A percentile compares a stretch with the other conserved stretches of the same genome.
Evolutionary conservation across 305 asterid species (phyloP).

Genomic region (Fraxinus floribunda): DNA sequence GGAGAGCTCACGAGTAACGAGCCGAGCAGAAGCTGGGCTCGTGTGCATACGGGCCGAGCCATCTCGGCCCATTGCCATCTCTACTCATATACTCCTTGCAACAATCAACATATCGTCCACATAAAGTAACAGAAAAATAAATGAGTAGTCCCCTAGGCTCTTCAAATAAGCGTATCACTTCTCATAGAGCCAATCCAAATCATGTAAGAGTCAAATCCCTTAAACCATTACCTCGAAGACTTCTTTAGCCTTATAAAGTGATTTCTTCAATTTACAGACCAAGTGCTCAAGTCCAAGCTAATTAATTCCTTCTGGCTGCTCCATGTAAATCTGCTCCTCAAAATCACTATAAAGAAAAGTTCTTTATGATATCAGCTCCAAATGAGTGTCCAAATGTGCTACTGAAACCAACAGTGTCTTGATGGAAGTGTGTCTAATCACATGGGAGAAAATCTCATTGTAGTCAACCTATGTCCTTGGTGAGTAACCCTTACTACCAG

Average conservation of each 20-base stretch:
- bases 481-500: not conserved
- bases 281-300: not conserved
- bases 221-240: not conserved
- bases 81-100: too few relatives aligned
- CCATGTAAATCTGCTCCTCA: not conserved
- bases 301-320: not conserved
- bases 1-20: too few relatives aligned
- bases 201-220: not conserved
- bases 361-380: not conserved
- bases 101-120: too few relatives aligned
- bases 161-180: not conserved
- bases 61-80: too few relatives aligned
- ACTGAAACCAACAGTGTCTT: not conserved
- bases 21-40: too few relatives aligned
- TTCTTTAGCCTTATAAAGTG: not conserved
- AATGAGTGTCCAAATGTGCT: not conserved
- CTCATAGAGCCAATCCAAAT: not conserved
- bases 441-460: not conserved
- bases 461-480: not conserved
- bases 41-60: too few relatives aligned
- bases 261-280: not conserved
- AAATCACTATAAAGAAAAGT: not conserved
- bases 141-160: not conserved
- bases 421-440: not conserved
- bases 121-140: too few relatives aligned